Percentiles rank a stretch among this genome's conserved stretches.
Evolutionary conservation across 129 eudicot species (phyloP).

Genomic region (Saussurea involucrata): DNA sequence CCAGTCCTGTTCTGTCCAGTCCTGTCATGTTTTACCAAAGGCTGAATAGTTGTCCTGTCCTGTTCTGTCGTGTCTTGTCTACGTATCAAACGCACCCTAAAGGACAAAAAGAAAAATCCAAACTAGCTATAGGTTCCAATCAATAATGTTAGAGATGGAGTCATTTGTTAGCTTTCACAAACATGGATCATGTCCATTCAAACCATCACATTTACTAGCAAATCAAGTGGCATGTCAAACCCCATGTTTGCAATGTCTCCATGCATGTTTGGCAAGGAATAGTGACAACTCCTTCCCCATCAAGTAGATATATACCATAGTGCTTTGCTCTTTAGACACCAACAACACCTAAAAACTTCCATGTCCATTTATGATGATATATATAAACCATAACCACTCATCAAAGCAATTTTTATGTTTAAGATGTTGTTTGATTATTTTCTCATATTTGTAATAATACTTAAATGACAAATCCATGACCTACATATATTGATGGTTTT

Average conservation of each 20-base stretch:
- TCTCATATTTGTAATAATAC: conserved; percentile 2
- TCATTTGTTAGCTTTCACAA: conserved; percentile 22
- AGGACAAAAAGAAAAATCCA: not conserved
- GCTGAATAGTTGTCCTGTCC: no score
- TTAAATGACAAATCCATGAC: conserved; percentile 21
- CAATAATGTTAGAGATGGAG: conserved; percentile 1
- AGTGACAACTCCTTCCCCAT: conserved; percentile 33
- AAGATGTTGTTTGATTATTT: conserved; percentile 16
- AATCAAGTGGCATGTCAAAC: conserved; percentile 33
- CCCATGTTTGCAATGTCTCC: conserved; percentile 33
- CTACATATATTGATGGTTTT: not conserved
- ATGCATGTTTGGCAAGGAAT: conserved; percentile 41
- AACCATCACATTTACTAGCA: conserved; percentile 25
- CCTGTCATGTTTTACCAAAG: no score
- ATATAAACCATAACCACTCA: conserved; percentile 8
- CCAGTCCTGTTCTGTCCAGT: no score
- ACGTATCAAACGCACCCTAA: no score
- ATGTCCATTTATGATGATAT: conserved; percentile 12
- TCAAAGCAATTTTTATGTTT: conserved; percentile 21
- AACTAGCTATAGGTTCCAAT: conserved; percentile 5
- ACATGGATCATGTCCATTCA: conserved; percentile 34
- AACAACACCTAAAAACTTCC: conserved; percentile 10
- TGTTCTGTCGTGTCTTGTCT: no score
- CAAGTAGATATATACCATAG: conserved; percentile 14
- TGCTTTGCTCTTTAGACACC: conserved; percentile 13